Percentiles rank a stretch among this genome's conserved stretches.
Evolutionary conservation across 345 rosid species (phyloP).

Genomic region (Aegle marmelos): DNA sequence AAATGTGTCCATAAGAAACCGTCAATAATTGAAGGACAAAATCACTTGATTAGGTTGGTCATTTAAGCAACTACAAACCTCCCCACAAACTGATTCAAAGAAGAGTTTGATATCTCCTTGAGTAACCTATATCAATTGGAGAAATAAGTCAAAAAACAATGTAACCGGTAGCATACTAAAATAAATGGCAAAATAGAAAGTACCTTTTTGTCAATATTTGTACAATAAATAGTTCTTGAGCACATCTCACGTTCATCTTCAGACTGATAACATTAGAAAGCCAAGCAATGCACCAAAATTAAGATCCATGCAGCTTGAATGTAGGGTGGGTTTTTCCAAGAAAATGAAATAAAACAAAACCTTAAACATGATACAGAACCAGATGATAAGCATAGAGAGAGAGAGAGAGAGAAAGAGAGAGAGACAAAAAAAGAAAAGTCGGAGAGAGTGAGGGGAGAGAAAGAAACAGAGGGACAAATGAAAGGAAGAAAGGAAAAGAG

Average conservation of each 20-base stretch:
- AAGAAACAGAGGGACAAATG: background rate
- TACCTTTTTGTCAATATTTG: conserved; percentile 97
- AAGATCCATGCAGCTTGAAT: background rate
- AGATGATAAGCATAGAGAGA: background rate
- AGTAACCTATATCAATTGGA: conserved; percentile 55
- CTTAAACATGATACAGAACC: background rate
- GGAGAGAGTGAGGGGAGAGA: no score
- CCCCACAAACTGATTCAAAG: conserved; percentile 88
- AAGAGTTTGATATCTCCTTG: conserved; percentile 79
- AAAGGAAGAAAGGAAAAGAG: background rate
- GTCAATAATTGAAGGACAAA: background rate
- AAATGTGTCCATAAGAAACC: conserved; percentile 8
- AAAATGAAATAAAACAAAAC: background rate
- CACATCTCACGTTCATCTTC: conserved; percentile 99
- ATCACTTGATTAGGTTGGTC: background rate
- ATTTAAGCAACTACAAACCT: conserved; percentile 45
- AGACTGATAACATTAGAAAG: conserved; percentile 44
- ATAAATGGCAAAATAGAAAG: background rate
- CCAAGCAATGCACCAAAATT: conserved; percentile 9
- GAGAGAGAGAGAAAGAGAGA: background rate
- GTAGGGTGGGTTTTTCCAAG: no score
- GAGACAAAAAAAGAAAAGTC: no score
- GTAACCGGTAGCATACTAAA: background rate
- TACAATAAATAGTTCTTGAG: conserved; percentile 90
- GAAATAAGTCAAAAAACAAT: conserved; percentile 10